Base-by-base conservation (phyloP, 164 flowering plant species). In the Umbellularia californica region DNA sequence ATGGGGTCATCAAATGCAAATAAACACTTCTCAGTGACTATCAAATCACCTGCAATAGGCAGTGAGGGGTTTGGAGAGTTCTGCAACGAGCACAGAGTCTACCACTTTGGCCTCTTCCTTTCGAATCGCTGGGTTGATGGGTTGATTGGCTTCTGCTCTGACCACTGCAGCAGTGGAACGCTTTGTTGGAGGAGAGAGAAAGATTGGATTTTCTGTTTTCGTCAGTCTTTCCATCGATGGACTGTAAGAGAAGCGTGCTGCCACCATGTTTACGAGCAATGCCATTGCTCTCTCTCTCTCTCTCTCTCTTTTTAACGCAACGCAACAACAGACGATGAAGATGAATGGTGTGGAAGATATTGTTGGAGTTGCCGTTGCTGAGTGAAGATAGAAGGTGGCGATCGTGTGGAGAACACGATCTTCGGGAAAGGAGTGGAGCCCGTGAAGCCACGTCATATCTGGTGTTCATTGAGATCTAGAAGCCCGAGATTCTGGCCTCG, bases 11-110 rank as follows among this genome's bases (percentile, higher is more conserved):
- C 3, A 68, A 76, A 51, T 4, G 67, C 62, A 3, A 15, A 23
- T 2, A 28, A 17, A 63, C 23, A 24, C 25, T 14, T 20, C 0
- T 55, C 19, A 11, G n/a, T 0, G 20, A 11, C 60, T 55, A 5
- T 55, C 60, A 24, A 64, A 64, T 64, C 64, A 92, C 97, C 97
- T 89, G 94, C 98, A 94, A 72, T 92, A 92, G 71, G 97, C 85
- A 60, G 98, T 94, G 82, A 94, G 86, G 68, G 95, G 92, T 82
- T 94, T 92, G 58, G 94, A 70, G 75, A 94, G 94, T 70, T 92
- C 95, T 13, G 92, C 69, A 69, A 90, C 88, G 24, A 80, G 74
- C 25, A 94, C 97, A 50, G 98, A 74, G 78, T 94, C 98, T 25
- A 94, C 97, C 11, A 91, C 97, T 77, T 92, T 91, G 19, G 79